Conservation (phyloP, 2,329 filamentous ascomycete species). For the Paradendryphiella salina region DNA sequence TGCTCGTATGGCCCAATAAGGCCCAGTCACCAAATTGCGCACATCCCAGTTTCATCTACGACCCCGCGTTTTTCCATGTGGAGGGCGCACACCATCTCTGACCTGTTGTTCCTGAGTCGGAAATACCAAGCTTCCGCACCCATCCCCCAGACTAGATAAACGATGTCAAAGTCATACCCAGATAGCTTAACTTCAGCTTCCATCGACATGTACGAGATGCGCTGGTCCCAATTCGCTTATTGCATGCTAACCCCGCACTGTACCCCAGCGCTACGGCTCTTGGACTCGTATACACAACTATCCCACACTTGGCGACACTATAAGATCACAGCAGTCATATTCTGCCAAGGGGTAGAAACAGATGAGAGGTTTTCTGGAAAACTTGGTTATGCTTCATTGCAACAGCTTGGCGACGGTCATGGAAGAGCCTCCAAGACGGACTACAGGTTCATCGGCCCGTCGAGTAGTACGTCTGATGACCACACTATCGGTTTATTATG, state of each 20-base stretch:
- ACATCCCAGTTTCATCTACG: slow-evolving; percentile 7
- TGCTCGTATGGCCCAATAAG: not conserved
- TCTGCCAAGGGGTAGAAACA: slow-evolving; percentile 11
- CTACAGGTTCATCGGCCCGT: slow-evolving; percentile 22
- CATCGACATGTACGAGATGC: slow-evolving; percentile 4
- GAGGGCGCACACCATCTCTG: slow-evolving; percentile 11
- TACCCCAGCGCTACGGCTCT: slow-evolving; percentile 8
- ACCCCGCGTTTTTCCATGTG: slow-evolving; percentile 25
- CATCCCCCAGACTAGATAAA: slow-evolving; percentile 24
- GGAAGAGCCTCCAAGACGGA: slow-evolving; percentile 18
- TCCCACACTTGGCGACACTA: slow-evolving; percentile 23
- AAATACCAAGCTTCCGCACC: slow-evolving; percentile 13
- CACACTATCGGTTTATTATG: slow-evolving; percentile 11
- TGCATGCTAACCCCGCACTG: slow-evolving; percentile 24
- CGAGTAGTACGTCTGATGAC: slow-evolving; percentile 20
- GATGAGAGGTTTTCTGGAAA: slow-evolving; percentile 7
- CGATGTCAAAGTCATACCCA: slow-evolving; percentile 17
- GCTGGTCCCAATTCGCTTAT: slow-evolving; percentile 15
- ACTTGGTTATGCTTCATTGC: slow-evolving; percentile 11
- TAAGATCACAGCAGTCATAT: slow-evolving; percentile 1
- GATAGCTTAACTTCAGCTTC: slow-evolving; percentile 16
- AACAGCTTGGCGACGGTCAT: slow-evolving; percentile 8
- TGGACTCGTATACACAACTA: slow-evolving; percentile 24
- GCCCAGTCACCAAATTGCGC: not conserved
- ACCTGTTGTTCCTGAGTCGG: slow-evolving; percentile 2